phyloP scores from a whole-genome alignment of 2,329 filamentous ascomycete genomes.

The Trichoderma arundinaceum region DNA sequence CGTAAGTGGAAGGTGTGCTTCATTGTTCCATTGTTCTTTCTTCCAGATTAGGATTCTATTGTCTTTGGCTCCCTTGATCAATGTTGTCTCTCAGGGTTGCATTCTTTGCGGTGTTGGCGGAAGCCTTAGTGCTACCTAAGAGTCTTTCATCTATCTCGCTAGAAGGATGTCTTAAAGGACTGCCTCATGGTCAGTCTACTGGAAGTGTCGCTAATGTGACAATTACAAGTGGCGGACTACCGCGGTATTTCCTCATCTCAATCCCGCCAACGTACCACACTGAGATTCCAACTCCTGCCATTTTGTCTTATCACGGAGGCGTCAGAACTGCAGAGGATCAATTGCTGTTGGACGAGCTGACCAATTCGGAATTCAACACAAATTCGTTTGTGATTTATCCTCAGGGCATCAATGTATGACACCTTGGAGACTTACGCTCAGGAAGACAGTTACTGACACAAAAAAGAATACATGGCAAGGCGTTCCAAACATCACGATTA shows the following conservation, averaged over 20 bases:
- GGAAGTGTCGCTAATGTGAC: slow-evolving; percentile 12
- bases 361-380: background rate
- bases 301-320: slow-evolving; percentile 10
- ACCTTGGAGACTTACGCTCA: background rate
- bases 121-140: slow-evolving; percentile 5
- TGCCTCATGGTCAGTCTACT: background rate
- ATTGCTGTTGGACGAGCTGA: slow-evolving; percentile 2
- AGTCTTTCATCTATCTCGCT: background rate
- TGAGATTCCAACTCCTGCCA: background rate
- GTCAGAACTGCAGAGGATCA: background rate
- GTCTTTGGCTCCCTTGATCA: background rate
- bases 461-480: slow-evolving; percentile 5
- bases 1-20: slow-evolving; percentile 15
- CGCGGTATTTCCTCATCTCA: background rate
- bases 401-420: slow-evolving; percentile 12
- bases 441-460: background rate
- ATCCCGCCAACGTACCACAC: slow-evolving; percentile 8
- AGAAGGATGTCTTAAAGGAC: background rate
- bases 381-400: slow-evolving; percentile 11
- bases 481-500: background rate
- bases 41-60: background rate
- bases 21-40: slow-evolving; percentile 6
- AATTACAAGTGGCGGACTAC: background rate
- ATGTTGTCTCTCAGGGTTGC: slow-evolving; percentile 11
- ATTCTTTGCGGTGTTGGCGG: slow-evolving; percentile 8